Conservation (phyloP, 176 grass and related monocot species). For the Phragmites australis region DNA sequence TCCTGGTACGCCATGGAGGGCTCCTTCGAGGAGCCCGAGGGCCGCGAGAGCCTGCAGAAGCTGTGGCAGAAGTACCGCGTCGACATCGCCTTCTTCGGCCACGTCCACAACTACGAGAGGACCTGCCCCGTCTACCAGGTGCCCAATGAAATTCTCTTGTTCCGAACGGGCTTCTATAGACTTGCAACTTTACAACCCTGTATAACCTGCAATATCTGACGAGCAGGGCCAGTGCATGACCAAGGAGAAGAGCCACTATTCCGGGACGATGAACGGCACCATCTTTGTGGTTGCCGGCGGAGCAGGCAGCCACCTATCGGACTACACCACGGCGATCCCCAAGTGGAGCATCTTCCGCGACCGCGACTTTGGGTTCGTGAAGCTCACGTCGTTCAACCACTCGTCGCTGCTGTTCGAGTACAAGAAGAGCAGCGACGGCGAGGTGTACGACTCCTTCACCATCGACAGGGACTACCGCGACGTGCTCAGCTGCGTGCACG, state of each 20-base stretch:
- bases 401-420: conserved; percentile 74
- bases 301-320: conserved; percentile 57
- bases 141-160: no score
- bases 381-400: conserved; percentile 80
- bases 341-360: conserved; percentile 81
- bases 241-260: conserved; percentile 47
- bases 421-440: conserved; percentile 77
- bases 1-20: conserved; percentile 53
- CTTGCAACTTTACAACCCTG: no score
- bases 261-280: conserved; percentile 76
- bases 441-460: conserved; percentile 70
- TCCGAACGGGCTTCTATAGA: no score
- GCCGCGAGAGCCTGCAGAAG: conserved; percentile 68
- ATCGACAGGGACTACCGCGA: conserved; percentile 75
- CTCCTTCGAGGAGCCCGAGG: conserved; percentile 80
- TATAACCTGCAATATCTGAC: no score
- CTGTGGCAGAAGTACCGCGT: conserved; percentile 89
- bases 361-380: conserved; percentile 65
- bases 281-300: conserved; percentile 78
- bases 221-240: conserved; percentile 69
- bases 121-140: conserved; percentile 87
- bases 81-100: conserved; percentile 76
- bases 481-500: conserved; percentile 73
- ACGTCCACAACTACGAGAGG: conserved; percentile 87
- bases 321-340: conserved; percentile 51